Conservation (phyloP, 78 protist genomes). For the Dictyostelium purpureum region DNA sequence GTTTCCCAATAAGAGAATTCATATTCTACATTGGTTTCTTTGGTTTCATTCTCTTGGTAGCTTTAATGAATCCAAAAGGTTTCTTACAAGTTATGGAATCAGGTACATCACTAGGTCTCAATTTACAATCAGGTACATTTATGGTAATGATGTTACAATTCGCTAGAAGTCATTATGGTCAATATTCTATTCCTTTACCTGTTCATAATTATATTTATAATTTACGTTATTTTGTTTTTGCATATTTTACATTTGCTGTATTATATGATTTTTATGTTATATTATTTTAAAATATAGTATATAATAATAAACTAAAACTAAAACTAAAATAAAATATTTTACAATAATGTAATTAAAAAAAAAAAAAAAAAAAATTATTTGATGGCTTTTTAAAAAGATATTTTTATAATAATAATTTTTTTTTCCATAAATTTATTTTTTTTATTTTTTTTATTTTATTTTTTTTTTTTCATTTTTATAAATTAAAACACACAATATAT, state of each 20-base stretch:
- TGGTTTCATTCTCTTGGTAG: slow-evolving; percentile 60
- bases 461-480: background rate
- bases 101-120: slow-evolving; percentile 55
- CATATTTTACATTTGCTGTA: slow-evolving; percentile 74
- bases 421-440: background rate
- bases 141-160: slow-evolving; percentile 8
- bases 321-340: background rate
- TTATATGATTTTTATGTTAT: slow-evolving; percentile 43
- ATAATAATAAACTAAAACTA: background rate
- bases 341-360: background rate
- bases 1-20: slow-evolving; percentile 39
- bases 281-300: background rate
- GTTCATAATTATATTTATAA: background rate
- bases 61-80: slow-evolving; percentile 50
- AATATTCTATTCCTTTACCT: slow-evolving; percentile 47
- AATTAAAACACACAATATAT: background rate
- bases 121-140: slow-evolving; percentile 45
- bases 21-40: slow-evolving; percentile 23
- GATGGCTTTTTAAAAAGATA: background rate
- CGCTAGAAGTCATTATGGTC: slow-evolving; percentile 7
- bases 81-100: slow-evolving; percentile 40
- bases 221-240: slow-evolving; percentile 21
- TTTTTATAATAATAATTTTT: too few species aligned
- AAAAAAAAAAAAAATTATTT: background rate
- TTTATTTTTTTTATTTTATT: background rate